Conservation (phyloP, 2,329 filamentous ascomycete genomes). For the Alternaria burnsii region DNA sequence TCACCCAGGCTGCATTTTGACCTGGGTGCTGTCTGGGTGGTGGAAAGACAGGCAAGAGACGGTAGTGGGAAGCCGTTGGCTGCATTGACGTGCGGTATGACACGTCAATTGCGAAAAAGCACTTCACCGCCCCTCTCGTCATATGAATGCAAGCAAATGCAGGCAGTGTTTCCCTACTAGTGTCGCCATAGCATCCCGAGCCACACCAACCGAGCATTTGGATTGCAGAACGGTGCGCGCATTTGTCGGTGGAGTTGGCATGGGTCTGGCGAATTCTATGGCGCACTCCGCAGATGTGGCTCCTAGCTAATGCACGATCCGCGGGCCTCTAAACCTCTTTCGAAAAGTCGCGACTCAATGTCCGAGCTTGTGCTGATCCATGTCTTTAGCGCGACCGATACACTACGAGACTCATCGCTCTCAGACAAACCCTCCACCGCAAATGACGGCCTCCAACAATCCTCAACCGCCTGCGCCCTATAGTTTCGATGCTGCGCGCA, state of each 20-base stretch:
- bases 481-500: constrained; percentile 54
- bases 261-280: constrained; percentile 28
- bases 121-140: constrained; percentile 12
- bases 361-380: constrained; percentile 26
- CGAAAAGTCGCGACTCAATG: constrained; percentile 23
- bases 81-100: constrained; percentile 20
- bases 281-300: constrained; percentile 39
- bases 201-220: constrained; percentile 7
- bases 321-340: constrained; percentile 20
- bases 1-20: constrained; percentile 3
- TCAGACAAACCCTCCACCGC: constrained; percentile 44
- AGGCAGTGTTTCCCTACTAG: constrained; percentile 10
- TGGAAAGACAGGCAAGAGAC: constrained; percentile 15
- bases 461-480: constrained; percentile 50
- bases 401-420: constrained; percentile 39
- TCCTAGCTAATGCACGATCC: constrained; percentile 38
- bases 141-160: constrained; percentile 9
- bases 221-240: constrained; percentile 15
- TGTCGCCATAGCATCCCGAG: constrained; percentile 6
- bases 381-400: constrained; percentile 39
- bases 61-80: constrained; percentile 14
- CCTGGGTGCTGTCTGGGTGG: constrained; percentile 13
- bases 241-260: constrained; percentile 18
- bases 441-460: constrained; percentile 45
- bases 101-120: constrained; percentile 26